Evolutionary conservation across 495 filamentous ascomycete genomes (phyloP), one percentile per base, ranked within the genome.

Genomic region (Aspergillus kassunensis): DNA sequence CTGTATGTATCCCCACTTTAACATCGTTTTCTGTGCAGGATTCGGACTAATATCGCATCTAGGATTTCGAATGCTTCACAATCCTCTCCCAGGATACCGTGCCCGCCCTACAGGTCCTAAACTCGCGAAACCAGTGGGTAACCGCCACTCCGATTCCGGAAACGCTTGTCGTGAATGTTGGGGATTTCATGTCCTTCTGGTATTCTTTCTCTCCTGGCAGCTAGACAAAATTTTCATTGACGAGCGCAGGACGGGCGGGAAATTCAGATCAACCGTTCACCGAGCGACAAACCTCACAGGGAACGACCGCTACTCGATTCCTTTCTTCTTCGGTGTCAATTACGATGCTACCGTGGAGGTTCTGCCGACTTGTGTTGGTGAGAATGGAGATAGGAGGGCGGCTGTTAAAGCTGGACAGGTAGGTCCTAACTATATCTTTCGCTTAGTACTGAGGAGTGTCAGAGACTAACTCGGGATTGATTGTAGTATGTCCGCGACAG

Each of bases 151-250:
- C 74, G 1, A 70, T 72, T 30, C 64, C 61, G 6, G 68, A 68
- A 5, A 71, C 70, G 6, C 69, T 76, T 39, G 74, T 81, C 6
- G 71, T 81, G 19, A 80, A 81, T 53, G 70, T 80, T 13, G 73
- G 68, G 2, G 73, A 81, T 56, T 67, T 72, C 46, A 49, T 80
- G 25, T 62, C 68, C 29, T 60, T 72, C 23, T 77, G 71, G 75
- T 76, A 57, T 12, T 5, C n/a, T 40, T 6, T 1, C 21, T 41
- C 15, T 0, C 3, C 33, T 25, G 12, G 3, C 16, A 4, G 24
- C 24, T 27, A 27, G 9, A 4, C 24, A 9, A 27, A 9, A 27
- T 27, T 4, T 27, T 9, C 24, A 27, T n/a, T n/a, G n/a, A n/a
- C 24, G 16, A 13, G 12, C 3, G 24, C 29, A 68, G 65, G 65